Base-by-base conservation (phyloP, 805 yeast genomes). In the Sungouiozyma intestinalis region DNA sequence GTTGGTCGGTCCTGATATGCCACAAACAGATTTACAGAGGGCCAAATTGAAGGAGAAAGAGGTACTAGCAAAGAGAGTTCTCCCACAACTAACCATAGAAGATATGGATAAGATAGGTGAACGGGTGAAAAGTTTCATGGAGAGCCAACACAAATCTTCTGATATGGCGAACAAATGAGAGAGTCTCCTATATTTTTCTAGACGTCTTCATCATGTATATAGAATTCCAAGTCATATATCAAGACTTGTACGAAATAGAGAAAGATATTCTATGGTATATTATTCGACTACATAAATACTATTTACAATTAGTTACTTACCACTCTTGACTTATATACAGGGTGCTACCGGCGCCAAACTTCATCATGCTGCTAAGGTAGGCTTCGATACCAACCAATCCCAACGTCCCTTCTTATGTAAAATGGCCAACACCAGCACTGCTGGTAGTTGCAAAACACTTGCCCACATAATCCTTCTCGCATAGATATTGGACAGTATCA, bases 391-490 rank as follows among this genome's bases (percentile, higher is more conserved):
- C 19, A 80, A 52, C 69, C 84, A 72, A 57, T 87, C 95, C 97
- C 97, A 90, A 58, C 87, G 86, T 4, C 96, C 96, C 59, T 81
- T 81, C 64, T 92, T 92, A 63, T 92, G 97, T 40, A 92, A 60
- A 87, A 92, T 90, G 1, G 97, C 97, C 46, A 92, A 66, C 16
- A 87, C 81, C 41, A 92, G 66, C 14, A 94, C 81, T 0, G 83
- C 88, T 0, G 99, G 98, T 37, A 92, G 66, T 53, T 92, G 97
- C 79, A 90, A 77, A 1, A 92, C 95, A 20, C 95, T 82, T 33
- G 94, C 85, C 94, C 95, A 85, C 60, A 92, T 92, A 35, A 88
- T 72, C 58, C 81, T 81, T 46, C 84, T 79, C 1, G 98, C 97
- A 59, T 77, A 80, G 2, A 68, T 51, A 53, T 74, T 77, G 3